Evolutionary conservation across 139 green algal species (phyloP).

Genomic region (Coccomyxa sp.): DNA sequence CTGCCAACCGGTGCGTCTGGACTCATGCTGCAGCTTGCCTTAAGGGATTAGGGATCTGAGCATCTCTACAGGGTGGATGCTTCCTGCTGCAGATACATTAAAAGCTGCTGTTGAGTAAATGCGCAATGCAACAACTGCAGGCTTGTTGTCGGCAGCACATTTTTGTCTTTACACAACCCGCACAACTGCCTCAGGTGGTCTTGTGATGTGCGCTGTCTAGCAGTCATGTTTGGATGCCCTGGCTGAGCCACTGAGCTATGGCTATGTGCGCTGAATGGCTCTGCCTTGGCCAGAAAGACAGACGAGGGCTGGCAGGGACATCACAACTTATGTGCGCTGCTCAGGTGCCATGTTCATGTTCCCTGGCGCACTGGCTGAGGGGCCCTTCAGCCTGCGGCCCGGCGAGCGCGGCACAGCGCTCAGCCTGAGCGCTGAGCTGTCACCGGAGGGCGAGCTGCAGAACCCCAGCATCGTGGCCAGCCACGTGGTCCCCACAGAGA

Average conservation of each 20-base stretch:
- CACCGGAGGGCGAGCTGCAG: slow-evolving; percentile 47
- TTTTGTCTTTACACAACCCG: no score
- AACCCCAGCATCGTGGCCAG: slow-evolving; percentile 25
- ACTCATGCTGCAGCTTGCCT: not conserved
- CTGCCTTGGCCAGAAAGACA: not conserved
- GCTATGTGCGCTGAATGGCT: not conserved
- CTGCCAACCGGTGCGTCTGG: slow-evolving; percentile 50
- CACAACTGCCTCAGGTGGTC: not conserved
- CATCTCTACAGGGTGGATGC: no score
- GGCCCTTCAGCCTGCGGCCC: slow-evolving; percentile 68
- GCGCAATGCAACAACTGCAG: no score
- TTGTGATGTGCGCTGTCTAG: not conserved
- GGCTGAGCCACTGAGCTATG: not conserved
- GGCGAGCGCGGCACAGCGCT: slow-evolving; percentile 30
- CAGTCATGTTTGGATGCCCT: not conserved
- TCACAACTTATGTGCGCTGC: not conserved
- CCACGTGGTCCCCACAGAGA: slow-evolving; percentile 40
- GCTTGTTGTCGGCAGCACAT: no score
- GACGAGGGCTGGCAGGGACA: not conserved
- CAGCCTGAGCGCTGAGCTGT: slow-evolving; percentile 50
- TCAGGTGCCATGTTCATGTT: slow-evolving; percentile 80
- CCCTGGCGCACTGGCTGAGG: slow-evolving; percentile 60
- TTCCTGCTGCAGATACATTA: no score
- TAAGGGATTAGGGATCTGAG: no score
- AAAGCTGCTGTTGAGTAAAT: no score